These are phyloP conservation scores for Plantago elongata DNA, from an alignment of 257 asterid species.

Conservation along the genomic window DNA sequence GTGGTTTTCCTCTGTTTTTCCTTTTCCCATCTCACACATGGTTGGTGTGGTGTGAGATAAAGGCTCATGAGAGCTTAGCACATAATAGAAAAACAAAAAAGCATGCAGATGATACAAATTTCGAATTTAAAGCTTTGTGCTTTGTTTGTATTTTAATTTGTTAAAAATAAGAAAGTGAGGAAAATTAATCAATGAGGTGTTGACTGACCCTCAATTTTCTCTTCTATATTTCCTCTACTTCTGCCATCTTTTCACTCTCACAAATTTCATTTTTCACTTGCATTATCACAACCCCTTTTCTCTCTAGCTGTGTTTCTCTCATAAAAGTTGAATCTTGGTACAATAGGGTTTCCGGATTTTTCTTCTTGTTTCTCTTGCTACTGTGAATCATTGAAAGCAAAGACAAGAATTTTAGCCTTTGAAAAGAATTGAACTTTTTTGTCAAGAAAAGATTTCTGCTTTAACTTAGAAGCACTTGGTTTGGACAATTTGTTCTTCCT, in stretches of 20 bases:
- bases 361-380: neutral
- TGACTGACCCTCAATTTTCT: constrained; percentile 32
- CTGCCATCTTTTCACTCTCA: constrained; percentile 27
- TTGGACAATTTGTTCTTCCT: too few relatives aligned
- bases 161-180: neutral
- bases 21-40: constrained; percentile 9
- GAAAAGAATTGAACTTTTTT: constrained; percentile 9
- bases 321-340: constrained; percentile 33
- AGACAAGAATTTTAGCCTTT: constrained; percentile 8
- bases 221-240: constrained; percentile 31
- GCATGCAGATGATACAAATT: constrained; percentile 10
- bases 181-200: constrained; percentile 27
- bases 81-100: constrained; percentile 7
- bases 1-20: constrained; percentile 12
- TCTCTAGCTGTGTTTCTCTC: constrained; percentile 7
- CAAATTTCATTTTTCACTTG: constrained; percentile 16
- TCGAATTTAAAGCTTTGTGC: constrained; percentile 1
- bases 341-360: constrained; percentile 31
- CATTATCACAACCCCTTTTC: constrained; percentile 20
- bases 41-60: neutral
- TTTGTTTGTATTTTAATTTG: constrained; percentile 3
- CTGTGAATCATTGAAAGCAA: constrained; percentile 2
- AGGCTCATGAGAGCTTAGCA: neutral
- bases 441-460: constrained; percentile 14
- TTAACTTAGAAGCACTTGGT: neutral